Evolutionary conservation across 257 asterid genomes (phyloP), one percentile per base, ranked within the genome.

Genomic region (Capsicum baccatum): DNA sequence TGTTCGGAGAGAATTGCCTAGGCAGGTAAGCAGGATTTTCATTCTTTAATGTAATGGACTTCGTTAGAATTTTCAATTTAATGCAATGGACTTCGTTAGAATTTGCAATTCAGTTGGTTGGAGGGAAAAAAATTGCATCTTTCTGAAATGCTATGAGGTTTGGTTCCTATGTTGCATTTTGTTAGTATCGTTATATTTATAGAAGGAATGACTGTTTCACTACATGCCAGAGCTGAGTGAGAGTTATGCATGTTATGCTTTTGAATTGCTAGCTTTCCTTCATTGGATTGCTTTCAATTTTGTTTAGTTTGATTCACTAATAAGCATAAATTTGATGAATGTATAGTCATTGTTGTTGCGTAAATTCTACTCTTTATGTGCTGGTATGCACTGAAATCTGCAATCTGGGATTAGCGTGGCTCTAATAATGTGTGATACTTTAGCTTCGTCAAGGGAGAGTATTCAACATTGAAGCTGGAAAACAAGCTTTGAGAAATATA

Each of bases 391-490:
- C 56, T 67, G 33, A 52, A 54, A 54, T 52, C 42, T 84, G 69
- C 47, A 50, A 84, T 50, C 13, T 80, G 14, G 59, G 84, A 10
- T 59, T 83, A 64, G 71, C 84, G 68, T 83, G 86, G 42, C 16
- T 85, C 86, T 78, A 56, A 78, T 9, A 13, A 33, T 14, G 50
- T 5, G 82, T 78, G 82, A 54, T 54, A 78, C 8, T 83, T 42
- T 94, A 97, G 99, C 96, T 95, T 78, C 94, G 94, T 56, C 94
- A 91, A 90, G 99, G 99, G 57, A 90, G 89, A 88, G 97, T 97
- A 63, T 97, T 93, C 84, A 95, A 97, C 87, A 94, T 94, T 80
- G 99, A 97, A 89, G 97, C 95, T 78, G 99, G 99, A 85, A 95
- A 95, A 90, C 96, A 93, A 92, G 98, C 99, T 13, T 89, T 97